Base-by-base conservation (phyloP, 2,329 filamentous ascomycete genomes). In the Pseudogymnoascus destructans region DNA sequence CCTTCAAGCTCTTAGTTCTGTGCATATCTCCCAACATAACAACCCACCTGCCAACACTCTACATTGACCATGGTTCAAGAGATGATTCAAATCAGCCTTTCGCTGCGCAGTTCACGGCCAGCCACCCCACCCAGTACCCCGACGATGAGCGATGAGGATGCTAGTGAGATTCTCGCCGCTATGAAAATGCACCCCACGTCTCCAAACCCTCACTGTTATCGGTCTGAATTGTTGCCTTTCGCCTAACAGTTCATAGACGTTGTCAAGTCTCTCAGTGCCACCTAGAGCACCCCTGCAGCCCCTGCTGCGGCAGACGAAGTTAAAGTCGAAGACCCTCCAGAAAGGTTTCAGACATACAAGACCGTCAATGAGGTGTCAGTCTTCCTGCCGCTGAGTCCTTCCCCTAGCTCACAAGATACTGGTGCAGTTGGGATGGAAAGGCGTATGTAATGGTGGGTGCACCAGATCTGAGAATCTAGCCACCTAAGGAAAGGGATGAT, bases 361-460 rank as follows among this genome's bases (percentile, higher is more conserved):
- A 35, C 13, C 38, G 58, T 63, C 30, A 61, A 61, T 59, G 57
- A 65, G 59, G 46, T 65, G 55, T 65, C 52, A 10, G 59, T 62
- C 42, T 62, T 54, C 38, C 3, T 11, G 15, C 13, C 13, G 2
- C 27, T 59, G 9, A 19, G 57, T 23, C 42, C 8, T 27, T 57
- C 4, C 55, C 7, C 9, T 58, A 32, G 13, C 13, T 56, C 36
- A 38, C 57, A 57, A 56, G 60, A 58, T 59, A 56, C 57, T 42
- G 5, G 60, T 61, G 58, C 30, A 65, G 62, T 19, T 65, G 27
- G 61, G 60, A 64, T 49, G 58, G 42, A 10, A 46, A 57, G 54
- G 13, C 30, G n/a, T 33, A n/a, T n/a, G n/a, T n/a, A n/a, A n/a
- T n/a, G n/a, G n/a, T n/a, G n/a, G n/a, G n/a, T n/a, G n/a, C n/a